Evolutionary conservation across 768 basidiomycete species (phyloP), one percentile per base, ranked within the genome.

Genomic region (Leucosporidium creatinivorum): DNA sequence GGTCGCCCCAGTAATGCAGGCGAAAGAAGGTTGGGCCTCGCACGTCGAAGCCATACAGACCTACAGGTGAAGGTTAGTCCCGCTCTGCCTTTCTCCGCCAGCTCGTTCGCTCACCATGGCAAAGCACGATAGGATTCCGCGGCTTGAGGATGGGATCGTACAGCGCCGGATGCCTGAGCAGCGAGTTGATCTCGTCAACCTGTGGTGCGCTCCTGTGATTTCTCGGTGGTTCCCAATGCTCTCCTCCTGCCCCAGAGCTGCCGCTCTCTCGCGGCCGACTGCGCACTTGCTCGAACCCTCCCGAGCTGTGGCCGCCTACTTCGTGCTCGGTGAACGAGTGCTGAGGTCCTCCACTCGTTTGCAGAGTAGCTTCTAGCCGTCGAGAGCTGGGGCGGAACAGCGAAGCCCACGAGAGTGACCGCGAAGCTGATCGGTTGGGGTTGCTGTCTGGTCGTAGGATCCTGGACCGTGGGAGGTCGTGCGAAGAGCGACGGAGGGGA

Each of bases 31-130:
- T 59, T 1, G 69, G 69, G 0, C 65, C 70, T 23, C 68, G 67
- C 0, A 91, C 87, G 74, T 94, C 93, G 76, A 96, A 99, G 9
- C 94, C 94, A 75, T 99, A 97, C 2, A 98, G 81, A 25, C 94
- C 92, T 63, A 62, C 47, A 2, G n/a, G 12, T 0, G 13, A 0
- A 15, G 8, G 23, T 58, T 48, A 65, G 36, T 33, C 50, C 30
- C 15, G 10, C 25, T 4, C 39, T 4, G 1, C 13, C 17, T n/a
- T 30, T 28, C 55, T 2, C 0, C 47, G n/a, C 36, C 19, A 36
- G n/a, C 21, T 23, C 19, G 44, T 52, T 47, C 77, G 74, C 61
- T 62, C 49, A 91, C 93, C 94, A 79, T 99, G 94, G 76, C 91
- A 96, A n/a, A 98, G 83, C 4, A 94, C 91, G 65, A 99, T 87